A percentile compares a stretch with the other conserved stretches of the same genome.
These are phyloP conservation scores for Pneumocystis jirovecii DNA, from an alignment of 1,139 yeast species.

Conservation along the genomic window DNA sequence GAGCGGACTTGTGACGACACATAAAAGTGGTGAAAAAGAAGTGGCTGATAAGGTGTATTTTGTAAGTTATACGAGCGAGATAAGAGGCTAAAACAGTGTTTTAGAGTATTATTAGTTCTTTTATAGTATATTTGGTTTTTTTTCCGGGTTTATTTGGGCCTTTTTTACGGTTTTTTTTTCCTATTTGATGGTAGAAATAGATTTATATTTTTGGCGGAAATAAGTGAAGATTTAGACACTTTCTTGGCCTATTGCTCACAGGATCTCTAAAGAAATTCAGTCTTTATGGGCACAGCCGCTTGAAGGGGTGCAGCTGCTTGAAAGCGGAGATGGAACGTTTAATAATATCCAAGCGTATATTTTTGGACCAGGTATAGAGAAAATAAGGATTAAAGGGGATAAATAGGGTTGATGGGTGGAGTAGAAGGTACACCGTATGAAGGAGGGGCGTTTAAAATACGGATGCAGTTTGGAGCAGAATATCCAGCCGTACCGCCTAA, in stretches of 20 bases:
- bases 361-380: background rate
- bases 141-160: background rate
- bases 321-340: background rate
- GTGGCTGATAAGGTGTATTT: background rate
- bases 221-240: background rate
- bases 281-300: background rate
- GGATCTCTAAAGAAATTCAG: background rate
- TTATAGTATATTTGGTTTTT: background rate
- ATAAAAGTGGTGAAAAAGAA: background rate
- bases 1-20: background rate
- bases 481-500: slow-evolving; percentile 1
- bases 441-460: background rate
- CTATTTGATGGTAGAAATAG: background rate
- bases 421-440: background rate
- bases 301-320: background rate
- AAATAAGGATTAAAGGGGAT: background rate
- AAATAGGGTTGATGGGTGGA: background rate
- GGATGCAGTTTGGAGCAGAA: background rate
- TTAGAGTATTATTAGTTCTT: background rate
- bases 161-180: background rate
- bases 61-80: background rate
- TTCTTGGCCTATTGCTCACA: background rate
- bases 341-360: background rate
- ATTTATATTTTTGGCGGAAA: background rate
- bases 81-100: background rate